Evolutionary conservation across 2,329 filamentous ascomycete genomes (phyloP).

Genomic region (Penicillium sp.): DNA sequence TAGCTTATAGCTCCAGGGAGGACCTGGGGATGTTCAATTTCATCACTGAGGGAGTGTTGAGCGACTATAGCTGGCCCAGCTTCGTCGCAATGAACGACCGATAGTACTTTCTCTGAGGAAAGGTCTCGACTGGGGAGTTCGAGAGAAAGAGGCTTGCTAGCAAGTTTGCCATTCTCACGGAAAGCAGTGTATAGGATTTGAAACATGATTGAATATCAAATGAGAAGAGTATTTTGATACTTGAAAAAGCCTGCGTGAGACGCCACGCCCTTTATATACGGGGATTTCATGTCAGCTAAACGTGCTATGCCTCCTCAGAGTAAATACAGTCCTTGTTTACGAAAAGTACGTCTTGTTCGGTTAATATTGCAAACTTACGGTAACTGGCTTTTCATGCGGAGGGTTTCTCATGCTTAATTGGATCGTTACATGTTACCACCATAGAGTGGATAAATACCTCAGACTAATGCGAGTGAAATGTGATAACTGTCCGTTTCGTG

Average conservation of each 20-base stretch:
- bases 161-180: background rate
- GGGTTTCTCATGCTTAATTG: background rate
- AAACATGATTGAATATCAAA: background rate
- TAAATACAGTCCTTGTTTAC: background rate
- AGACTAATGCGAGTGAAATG: background rate
- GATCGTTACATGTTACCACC: background rate
- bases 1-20: background rate
- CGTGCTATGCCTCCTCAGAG: background rate
- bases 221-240: background rate
- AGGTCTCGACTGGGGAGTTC: background rate
- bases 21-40: background rate
- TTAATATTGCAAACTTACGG: background rate
- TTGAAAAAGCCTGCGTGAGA: background rate
- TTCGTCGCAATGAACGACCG: background rate
- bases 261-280: background rate
- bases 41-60: background rate
- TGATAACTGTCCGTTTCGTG: background rate
- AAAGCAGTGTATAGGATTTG: background rate
- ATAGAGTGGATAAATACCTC: background rate
- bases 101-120: background rate
- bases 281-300: background rate
- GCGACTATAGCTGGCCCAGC: background rate
- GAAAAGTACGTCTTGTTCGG: background rate
- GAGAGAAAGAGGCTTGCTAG: background rate
- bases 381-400: background rate